Conservation (phyloP, 176 grass and related monocot genomes). For the Rhynchospora breviuscula region DNA sequence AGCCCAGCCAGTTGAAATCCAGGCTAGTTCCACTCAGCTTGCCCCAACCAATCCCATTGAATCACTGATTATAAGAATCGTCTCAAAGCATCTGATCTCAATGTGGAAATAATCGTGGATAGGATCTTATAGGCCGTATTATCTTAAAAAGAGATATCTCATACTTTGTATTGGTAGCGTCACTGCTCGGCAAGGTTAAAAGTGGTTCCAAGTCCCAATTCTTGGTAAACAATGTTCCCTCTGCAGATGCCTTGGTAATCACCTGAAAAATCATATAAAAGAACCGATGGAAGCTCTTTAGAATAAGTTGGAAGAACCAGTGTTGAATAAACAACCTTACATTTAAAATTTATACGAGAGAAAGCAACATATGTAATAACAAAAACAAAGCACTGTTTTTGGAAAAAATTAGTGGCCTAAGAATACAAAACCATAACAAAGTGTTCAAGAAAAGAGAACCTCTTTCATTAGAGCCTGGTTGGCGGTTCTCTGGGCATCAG, state of each 20-base stretch:
- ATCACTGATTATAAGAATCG: background rate
- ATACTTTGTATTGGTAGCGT: constrained; percentile 48
- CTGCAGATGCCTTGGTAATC: constrained; percentile 45
- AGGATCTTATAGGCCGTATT: background rate
- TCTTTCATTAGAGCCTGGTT: constrained; percentile 56
- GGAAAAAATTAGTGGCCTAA: background rate
- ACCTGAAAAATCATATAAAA: constrained; percentile 37
- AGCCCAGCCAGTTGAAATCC: background rate
- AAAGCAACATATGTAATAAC: background rate
- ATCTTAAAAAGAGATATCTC: background rate
- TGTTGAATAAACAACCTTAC: background rate
- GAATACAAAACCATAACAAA: background rate
- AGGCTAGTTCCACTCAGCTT: background rate
- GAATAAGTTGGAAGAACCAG: background rate
- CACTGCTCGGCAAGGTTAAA: constrained; percentile 48
- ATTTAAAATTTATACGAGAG: background rate
- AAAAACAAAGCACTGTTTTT: background rate
- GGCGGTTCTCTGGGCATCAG: constrained; percentile 52
- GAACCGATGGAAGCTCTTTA: constrained; percentile 28
- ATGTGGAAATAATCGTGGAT: background rate
- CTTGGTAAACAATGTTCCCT: constrained; percentile 78
- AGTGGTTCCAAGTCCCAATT: constrained; percentile 91
- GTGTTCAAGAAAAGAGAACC: constrained; percentile 30
- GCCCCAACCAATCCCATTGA: background rate
- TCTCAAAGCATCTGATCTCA: background rate